phyloP scores from a whole-genome alignment of 2,329 filamentous ascomycete species.

The Cordyceps fumosorosea region DNA sequence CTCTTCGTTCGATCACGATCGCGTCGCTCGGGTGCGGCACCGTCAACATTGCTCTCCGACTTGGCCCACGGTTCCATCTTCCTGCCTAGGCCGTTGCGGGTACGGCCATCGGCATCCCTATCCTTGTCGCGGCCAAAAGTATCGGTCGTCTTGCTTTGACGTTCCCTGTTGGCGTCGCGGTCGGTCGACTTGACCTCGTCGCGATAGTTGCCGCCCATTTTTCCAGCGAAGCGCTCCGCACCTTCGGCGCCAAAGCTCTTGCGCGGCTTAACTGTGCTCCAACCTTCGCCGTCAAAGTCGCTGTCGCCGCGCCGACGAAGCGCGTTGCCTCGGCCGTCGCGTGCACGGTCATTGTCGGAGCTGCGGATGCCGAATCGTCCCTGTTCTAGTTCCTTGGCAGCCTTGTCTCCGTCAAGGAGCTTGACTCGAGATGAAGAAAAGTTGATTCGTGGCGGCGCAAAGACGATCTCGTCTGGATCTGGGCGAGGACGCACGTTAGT shows the following conservation, averaged over 20 bases:
- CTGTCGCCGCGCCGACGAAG: conserved; percentile 48
- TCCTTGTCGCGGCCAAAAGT: conserved; percentile 41
- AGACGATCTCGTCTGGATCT: conserved; percentile 75
- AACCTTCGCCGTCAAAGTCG: conserved; percentile 62
- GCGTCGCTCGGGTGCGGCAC: conserved; percentile 33
- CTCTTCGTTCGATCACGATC: conserved; percentile 54
- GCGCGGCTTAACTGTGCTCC: conserved; percentile 67
- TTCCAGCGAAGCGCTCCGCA: conserved; percentile 62
- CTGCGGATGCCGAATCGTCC: conserved; percentile 57
- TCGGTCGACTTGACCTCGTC: conserved; percentile 44
- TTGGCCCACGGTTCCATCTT: conserved; percentile 72
- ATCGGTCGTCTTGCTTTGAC: conserved; percentile 44
- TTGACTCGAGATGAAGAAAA: conserved; percentile 71
- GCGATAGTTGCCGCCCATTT: conserved; percentile 48
- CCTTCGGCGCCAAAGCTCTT: conserved; percentile 69
- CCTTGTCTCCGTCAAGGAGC: conserved; percentile 47
- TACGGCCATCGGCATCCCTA: conserved; percentile 48
- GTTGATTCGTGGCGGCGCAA: conserved; percentile 75
- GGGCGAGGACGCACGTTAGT: conserved; percentile 16
- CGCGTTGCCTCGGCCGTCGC: conserved; percentile 39
- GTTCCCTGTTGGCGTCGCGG: conserved; percentile 45
- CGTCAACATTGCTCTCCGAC: conserved; percentile 38
- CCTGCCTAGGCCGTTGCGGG: conserved; percentile 59
- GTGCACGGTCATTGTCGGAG: conserved; percentile 43
- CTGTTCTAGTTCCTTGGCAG: conserved; percentile 43